Evolutionary conservation across 106 monocot genomes (phyloP).

Genomic region (Dendrobium huoshanense): DNA sequence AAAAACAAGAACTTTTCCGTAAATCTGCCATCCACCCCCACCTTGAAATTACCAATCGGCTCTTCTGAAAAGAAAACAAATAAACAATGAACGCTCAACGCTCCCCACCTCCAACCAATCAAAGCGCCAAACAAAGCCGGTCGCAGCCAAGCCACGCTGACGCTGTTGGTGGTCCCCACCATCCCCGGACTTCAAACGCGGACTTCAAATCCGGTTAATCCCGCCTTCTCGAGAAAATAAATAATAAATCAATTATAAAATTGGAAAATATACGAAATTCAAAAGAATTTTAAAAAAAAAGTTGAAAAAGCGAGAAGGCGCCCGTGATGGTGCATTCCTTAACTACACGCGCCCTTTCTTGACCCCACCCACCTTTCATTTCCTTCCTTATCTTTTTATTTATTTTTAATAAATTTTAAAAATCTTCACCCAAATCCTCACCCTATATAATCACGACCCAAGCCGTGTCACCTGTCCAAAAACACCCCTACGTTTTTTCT

Average conservation of each 20-base stretch:
- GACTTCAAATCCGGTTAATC: constrained; percentile 19
- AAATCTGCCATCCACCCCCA: not conserved
- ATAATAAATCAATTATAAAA: not conserved
- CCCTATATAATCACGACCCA: constrained; percentile 15
- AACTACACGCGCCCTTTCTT: constrained; percentile 17
- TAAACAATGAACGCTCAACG: not conserved
- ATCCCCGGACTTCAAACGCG: constrained; percentile 19
- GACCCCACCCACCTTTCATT: constrained; percentile 5
- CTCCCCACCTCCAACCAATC: not conserved
- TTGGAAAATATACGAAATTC: not conserved
- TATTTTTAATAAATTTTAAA: not conserved
- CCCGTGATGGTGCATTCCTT: constrained; percentile 9
- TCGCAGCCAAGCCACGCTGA: constrained; percentile 16
- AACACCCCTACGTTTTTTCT: constrained; percentile 6
- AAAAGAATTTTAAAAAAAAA: not conserved
- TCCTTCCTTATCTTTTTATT: not conserved
- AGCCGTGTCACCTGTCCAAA: constrained; percentile 1
- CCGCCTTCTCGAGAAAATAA: not conserved
- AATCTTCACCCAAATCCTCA: not conserved
- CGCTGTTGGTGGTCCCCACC: constrained; percentile 12
- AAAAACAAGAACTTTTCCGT: not conserved
- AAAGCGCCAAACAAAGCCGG: constrained; percentile 12
- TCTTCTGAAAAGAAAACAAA: not conserved
- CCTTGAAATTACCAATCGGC: not conserved
- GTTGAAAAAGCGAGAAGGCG: not conserved